Evolutionary conservation across 305 asterid species (phyloP).

Genomic region (Salvia sclarea): DNA sequence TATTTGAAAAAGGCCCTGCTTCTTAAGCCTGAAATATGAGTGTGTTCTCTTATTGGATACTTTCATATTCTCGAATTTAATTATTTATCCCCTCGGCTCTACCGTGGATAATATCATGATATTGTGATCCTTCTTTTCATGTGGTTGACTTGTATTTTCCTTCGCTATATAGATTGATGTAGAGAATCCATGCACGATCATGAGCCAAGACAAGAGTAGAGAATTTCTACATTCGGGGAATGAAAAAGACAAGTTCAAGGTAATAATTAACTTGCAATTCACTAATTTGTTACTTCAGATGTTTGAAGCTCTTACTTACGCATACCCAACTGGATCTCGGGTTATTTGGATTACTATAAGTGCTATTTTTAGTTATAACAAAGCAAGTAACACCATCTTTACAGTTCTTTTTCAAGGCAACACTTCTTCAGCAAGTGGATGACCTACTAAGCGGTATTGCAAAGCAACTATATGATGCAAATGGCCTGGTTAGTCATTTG

Average conservation of each 20-base stretch:
- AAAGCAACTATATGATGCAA: constrained; percentile 58
- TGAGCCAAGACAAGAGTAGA: constrained; percentile 98
- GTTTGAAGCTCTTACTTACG: neutral
- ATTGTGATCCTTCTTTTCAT: neutral
- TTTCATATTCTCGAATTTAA: neutral
- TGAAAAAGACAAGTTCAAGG: constrained; percentile 94
- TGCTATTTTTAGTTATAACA: constrained; percentile 17
- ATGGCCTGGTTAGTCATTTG: constrained; percentile 63
- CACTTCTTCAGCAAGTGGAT: constrained; percentile 89
- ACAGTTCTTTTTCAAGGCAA: constrained; percentile 98
- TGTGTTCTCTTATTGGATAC: neutral
- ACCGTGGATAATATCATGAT: too few species aligned
- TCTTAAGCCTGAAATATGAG: neutral
- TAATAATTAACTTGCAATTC: constrained; percentile 25
- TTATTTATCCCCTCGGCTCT: constrained; percentile 1
- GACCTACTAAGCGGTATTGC: constrained; percentile 71
- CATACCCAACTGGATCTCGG: constrained; percentile 10
- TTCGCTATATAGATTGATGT: constrained; percentile 82
- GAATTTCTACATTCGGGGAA: constrained; percentile 95
- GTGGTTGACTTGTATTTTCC: constrained; percentile 26
- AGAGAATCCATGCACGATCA: constrained; percentile 93
- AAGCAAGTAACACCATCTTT: constrained; percentile 31
- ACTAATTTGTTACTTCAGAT: constrained; percentile 16
- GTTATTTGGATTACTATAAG: constrained; percentile 20
- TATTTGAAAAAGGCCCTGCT: neutral